phyloP scores from a whole-genome alignment of 441 rosid species.

The Jatropha podagrica region DNA sequence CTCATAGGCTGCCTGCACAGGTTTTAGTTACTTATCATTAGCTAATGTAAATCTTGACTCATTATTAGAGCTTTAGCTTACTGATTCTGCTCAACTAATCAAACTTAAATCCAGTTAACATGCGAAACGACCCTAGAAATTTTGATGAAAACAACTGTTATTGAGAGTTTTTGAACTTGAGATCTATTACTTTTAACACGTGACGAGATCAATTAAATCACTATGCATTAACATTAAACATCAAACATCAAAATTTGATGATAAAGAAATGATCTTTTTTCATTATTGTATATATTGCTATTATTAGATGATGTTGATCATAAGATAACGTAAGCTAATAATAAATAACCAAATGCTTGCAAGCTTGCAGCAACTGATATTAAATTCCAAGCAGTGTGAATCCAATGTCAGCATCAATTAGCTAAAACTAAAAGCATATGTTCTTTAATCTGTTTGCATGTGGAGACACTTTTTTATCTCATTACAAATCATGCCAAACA shows the following conservation, averaged over 20 bases:
- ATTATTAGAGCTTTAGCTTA: not conserved
- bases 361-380: conserved; percentile 47
- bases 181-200: too few species aligned
- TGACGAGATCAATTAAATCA: too few species aligned
- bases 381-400: conserved; percentile 25
- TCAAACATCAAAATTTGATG: not conserved
- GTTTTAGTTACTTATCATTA: not conserved
- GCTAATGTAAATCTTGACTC: not conserved
- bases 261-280: not conserved
- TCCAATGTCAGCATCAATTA: conserved; percentile 34
- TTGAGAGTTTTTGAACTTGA: too few species aligned
- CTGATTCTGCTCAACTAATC: not conserved
- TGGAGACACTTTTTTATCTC: conserved; percentile 7
- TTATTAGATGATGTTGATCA: not conserved
- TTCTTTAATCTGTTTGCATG: conserved; percentile 17
- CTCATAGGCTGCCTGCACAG: not conserved
- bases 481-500: conserved; percentile 10
- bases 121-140: too few species aligned
- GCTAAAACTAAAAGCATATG: not conserved
- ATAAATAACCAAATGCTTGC: conserved; percentile 31
- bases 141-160: too few species aligned
- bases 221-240: too few species aligned
- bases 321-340: not conserved
- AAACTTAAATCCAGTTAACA: too few species aligned
- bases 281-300: not conserved